A percentile compares a stretch with the other conserved stretches of the same genome.
These are phyloP conservation scores for Seiridium unicorne DNA, from an alignment of 2,329 filamentous ascomycete genomes.

Conservation along the genomic window DNA sequence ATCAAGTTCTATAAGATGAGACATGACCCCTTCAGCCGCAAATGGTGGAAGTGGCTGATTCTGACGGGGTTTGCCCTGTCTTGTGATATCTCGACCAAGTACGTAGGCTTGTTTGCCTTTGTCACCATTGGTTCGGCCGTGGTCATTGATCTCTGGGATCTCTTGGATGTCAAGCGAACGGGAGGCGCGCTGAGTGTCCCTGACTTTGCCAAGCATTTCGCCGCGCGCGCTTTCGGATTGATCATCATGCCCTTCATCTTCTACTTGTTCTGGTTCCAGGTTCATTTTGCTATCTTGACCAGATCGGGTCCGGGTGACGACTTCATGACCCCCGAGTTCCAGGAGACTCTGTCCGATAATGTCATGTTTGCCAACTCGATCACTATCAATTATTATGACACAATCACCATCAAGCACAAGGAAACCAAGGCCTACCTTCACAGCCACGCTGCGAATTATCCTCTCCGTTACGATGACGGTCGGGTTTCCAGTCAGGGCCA, in stretches of 20 bases:
- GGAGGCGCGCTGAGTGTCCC: conserved; percentile 77
- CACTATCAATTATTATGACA: conserved; percentile 86
- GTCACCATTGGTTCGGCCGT: conserved; percentile 95
- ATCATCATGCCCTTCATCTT: conserved; percentile 93
- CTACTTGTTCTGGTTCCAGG: conserved; percentile 99
- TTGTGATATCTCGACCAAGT: conserved; percentile 98
- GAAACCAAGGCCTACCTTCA: conserved; percentile 96
- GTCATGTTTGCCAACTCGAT: conserved; percentile 84
- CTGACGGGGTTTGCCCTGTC: conserved; percentile 92
- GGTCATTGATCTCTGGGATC: conserved; percentile 89
- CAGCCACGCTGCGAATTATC: conserved; percentile 86
- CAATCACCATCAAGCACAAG: conserved; percentile 87
- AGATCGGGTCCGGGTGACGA: conserved; percentile 93
- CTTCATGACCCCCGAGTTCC: conserved; percentile 98
- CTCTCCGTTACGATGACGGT: conserved; percentile 93
- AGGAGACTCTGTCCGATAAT: conserved; percentile 95
- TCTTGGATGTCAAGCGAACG: conserved; percentile 83
- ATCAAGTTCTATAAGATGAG: conserved; percentile 97
- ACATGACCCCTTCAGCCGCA: conserved; percentile 83
- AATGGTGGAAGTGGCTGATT: conserved; percentile 99
- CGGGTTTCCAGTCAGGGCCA: conserved; percentile 97
- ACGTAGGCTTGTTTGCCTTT: conserved; percentile 95
- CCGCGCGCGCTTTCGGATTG: conserved; percentile 79
- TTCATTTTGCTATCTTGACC: conserved; percentile 88
- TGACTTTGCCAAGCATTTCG: conserved; percentile 86